Percentiles rank a stretch among this genome's conserved stretches.
These are phyloP conservation scores for Sugiyamaella grinbergsii DNA, from an alignment of 1,139 yeast genomes.

Conservation along the genomic window DNA sequence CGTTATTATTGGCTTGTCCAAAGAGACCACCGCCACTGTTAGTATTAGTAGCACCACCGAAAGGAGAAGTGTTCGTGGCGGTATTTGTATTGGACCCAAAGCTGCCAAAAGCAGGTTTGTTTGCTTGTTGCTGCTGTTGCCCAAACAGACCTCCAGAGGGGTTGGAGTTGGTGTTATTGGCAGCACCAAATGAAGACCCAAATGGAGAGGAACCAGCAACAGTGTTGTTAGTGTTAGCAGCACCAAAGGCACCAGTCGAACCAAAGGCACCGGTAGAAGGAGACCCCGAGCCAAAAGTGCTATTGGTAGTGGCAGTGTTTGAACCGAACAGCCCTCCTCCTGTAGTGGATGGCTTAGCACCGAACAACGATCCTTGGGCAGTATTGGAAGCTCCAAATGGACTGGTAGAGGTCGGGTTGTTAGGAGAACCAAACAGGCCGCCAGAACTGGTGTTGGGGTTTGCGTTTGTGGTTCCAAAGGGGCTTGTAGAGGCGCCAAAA, in stretches of 20 bases:
- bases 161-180: conserved; percentile 26
- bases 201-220: conserved; percentile 37
- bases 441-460: conserved; percentile 37
- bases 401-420: conserved; percentile 26
- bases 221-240: conserved; percentile 20
- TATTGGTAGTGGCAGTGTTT: conserved; percentile 20
- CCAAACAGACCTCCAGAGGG: conserved; percentile 41
- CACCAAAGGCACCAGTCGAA: conserved; percentile 25
- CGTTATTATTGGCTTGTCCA: conserved; percentile 34
- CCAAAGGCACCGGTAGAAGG: conserved; percentile 12
- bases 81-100: conserved; percentile 24
- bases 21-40: conserved; percentile 41
- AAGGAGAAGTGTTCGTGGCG: conserved; percentile 29
- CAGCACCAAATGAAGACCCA: conserved; percentile 37
- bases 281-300: conserved; percentile 32
- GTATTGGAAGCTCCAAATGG: conserved; percentile 34
- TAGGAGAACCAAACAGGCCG: conserved; percentile 27
- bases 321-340: conserved; percentile 28
- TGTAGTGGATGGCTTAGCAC: conserved; percentile 23
- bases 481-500: conserved; percentile 25
- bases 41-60: conserved; percentile 13
- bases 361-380: conserved; percentile 15
- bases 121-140: conserved; percentile 20
- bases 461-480: conserved; percentile 31
- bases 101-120: conserved; percentile 26